Conservation (phyloP, 495 filamentous ascomycete genomes). For the Annulohypoxylon moriforme region DNA sequence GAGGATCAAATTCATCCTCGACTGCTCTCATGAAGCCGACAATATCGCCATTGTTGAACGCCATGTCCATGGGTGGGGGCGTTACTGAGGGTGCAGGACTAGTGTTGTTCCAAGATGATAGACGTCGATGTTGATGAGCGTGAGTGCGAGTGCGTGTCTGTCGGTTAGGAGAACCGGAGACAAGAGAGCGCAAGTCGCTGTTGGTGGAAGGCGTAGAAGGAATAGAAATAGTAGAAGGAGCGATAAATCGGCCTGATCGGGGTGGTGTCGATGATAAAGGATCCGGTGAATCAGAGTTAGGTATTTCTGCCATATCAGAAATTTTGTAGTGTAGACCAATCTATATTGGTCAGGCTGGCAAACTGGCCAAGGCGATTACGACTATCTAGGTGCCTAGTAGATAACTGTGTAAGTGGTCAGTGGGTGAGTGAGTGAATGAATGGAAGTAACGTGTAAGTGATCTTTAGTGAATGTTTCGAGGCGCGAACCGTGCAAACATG, state of each 20-base stretch:
- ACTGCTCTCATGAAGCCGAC: not conserved
- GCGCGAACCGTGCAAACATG: constrained; percentile 18
- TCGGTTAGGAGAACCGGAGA: constrained; percentile 6
- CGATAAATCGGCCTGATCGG: not conserved
- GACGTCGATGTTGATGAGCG: constrained; percentile 1
- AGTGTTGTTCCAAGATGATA: not conserved
- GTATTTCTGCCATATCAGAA: constrained; percentile 38
- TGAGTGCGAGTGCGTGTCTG: not conserved
- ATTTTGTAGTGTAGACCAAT: not conserved
- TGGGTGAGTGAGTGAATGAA: not conserved
- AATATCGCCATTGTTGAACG: not conserved
- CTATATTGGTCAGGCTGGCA: constrained; percentile 4
- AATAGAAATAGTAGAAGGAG: not conserved
- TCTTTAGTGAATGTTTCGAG: not conserved
- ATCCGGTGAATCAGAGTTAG: constrained; percentile 31
- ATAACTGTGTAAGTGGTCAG: constrained; percentile 7
- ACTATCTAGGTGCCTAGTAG: not conserved
- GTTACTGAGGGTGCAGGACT: not conserved
- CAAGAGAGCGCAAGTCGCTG: constrained; percentile 9
- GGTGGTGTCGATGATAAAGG: constrained; percentile 27
- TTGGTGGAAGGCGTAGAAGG: not conserved
- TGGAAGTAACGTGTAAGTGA: not conserved
- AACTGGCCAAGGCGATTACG: not conserved
- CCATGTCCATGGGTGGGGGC: not conserved
- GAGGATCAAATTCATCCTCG: not conserved